Base-by-base conservation (phyloP, 805 yeast species). In the Candida fluviatilis region DNA sequence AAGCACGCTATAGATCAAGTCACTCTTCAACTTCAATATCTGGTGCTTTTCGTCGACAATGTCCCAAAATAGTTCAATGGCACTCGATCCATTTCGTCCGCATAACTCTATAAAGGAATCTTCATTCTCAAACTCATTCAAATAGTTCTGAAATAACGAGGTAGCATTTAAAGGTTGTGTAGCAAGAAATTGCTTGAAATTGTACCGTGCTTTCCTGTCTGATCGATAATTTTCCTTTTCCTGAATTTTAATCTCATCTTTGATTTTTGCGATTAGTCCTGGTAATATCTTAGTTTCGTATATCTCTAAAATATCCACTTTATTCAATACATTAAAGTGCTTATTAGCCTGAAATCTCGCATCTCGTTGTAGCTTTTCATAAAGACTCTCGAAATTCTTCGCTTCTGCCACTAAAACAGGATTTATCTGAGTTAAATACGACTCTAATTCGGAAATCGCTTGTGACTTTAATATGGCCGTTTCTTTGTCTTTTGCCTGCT, bases 41-140 rank as follows among this genome's bases (percentile, higher is more conserved):
- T 79, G 74, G 24, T 73, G 69, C 48, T 77, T 79, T 39, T 76
- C 81, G 47, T 83, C 89, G 3, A 83, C 70, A 0, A 74, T 50
- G 55, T 89, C 95, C 76, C 86, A 75, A 55, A 83, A 88, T 29
- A 85, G 58, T 45, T 88, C 95, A 30, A 81, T 52, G 1, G 95
- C 83, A 1, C 80, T 72, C 0, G 96, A 87, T 0, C 96, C 95
- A 32, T 75, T 68, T 38, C 89, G 71, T 0, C 95, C 95, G 40
- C 88, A 69, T 26, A 88, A 45, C 16, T 71, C 76, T 12, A 75
- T 50, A 51, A 83, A 88, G 12, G 76, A 61, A 33, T 65, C 66
- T 43, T 82, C 83, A 23, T 75, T 72, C 41, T 76, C 76, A 1
- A 87, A 49, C 4, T 51, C 42, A 0, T 71, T 62, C 30, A 75